A percentile compares a stretch with the other conserved stretches of the same genome.
Conservation (phyloP, 1,284 basidiomycete species). For the Naganishia liquefaciens region DNA sequence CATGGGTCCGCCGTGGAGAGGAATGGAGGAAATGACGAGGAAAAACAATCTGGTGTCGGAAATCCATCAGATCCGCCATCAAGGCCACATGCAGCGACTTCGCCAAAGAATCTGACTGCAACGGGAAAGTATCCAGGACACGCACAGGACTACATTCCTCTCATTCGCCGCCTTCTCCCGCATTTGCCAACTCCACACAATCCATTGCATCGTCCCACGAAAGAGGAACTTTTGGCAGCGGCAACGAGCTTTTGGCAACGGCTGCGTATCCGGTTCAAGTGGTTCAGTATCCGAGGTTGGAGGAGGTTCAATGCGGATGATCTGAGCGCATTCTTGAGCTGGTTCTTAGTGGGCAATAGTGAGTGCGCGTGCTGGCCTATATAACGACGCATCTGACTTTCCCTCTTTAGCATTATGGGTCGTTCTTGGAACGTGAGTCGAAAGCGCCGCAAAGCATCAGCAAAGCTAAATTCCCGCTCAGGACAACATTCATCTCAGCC, state of each 20-base stretch:
- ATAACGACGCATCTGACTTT: not conserved
- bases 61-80: not conserved
- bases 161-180: slow-evolving; percentile 68
- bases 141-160: slow-evolving; percentile 67
- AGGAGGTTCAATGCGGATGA: slow-evolving; percentile 95
- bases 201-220: slow-evolving; percentile 76
- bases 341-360: slow-evolving; percentile 89
- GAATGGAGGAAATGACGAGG: not conserved
- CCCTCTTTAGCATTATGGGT: slow-evolving; percentile 12
- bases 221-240: slow-evolving; percentile 82
- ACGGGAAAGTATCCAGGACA: slow-evolving; percentile 42
- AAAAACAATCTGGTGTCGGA: no score
- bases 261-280: slow-evolving; percentile 88
- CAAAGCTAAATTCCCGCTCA: slow-evolving; percentile 73
- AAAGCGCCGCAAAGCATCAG: not conserved
- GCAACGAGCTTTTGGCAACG: slow-evolving; percentile 89
- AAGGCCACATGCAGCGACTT: not conserved
- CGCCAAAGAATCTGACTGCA: slow-evolving; percentile 14
- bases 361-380: slow-evolving; percentile 33
- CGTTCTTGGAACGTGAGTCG: slow-evolving; percentile 16
- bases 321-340: slow-evolving; percentile 91
- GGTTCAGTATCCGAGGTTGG: slow-evolving; percentile 96
- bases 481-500: slow-evolving; percentile 94
- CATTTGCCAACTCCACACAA: slow-evolving; percentile 42
- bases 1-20: not conserved